A percentile compares a stretch with the other conserved stretches of the same genome.
Conservation (phyloP, 2,329 filamentous ascomycete genomes). For the Fusarium liriodendri region DNA sequence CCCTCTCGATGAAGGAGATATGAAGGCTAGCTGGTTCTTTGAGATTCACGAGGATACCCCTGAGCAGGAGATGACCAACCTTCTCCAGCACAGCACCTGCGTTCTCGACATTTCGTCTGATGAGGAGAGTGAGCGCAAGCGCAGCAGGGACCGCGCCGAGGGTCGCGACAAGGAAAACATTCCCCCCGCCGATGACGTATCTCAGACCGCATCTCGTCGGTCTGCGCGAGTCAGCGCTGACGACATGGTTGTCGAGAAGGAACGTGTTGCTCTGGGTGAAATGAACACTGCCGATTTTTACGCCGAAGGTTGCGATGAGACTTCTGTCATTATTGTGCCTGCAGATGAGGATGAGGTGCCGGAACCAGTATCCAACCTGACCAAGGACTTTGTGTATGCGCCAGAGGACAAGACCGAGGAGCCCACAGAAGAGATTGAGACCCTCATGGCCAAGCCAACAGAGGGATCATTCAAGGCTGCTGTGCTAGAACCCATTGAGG, state of each 20-base stretch:
- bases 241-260: conserved; percentile 71
- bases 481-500: conserved; percentile 66
- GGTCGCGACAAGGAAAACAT: conserved; percentile 92
- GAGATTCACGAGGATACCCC: conserved; percentile 93
- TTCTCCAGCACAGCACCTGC: conserved; percentile 91
- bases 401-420: conserved; percentile 39
- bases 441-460: conserved; percentile 51
- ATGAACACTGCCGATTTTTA: conserved; percentile 77
- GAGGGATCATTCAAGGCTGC: conserved; percentile 57
- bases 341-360: conserved; percentile 65
- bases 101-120: conserved; percentile 91
- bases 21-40: conserved; percentile 84
- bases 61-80: conserved; percentile 90
- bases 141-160: conserved; percentile 64
- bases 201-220: conserved; percentile 62
- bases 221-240: conserved; percentile 51
- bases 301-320: conserved; percentile 71
- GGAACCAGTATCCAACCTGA: conserved; percentile 14
- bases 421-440: conserved; percentile 46
- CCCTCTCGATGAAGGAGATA: conserved; percentile 56
- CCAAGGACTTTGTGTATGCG: conserved; percentile 28
- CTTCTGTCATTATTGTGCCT: conserved; percentile 71
- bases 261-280: conserved; percentile 73
- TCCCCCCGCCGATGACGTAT: conserved; percentile 76
- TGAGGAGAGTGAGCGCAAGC: conserved; percentile 74